Evolutionary conservation across 352 stramenopile species (phyloP), one percentile per base, ranked within the genome.

Genomic region (Pythium rishiriense): DNA sequence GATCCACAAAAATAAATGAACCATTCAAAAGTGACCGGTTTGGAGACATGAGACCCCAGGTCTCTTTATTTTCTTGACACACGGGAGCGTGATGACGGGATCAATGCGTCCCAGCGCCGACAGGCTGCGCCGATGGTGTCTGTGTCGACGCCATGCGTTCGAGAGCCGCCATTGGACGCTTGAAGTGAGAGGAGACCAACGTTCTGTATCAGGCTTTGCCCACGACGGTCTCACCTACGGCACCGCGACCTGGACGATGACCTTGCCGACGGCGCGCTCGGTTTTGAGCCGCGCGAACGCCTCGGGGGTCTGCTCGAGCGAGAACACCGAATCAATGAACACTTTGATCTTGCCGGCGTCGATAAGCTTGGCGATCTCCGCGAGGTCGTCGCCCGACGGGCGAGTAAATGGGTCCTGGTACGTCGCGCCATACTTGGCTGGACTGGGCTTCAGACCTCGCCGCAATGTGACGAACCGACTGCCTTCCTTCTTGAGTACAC

Each of bases 401-500:
- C 39, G 39, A n/a, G 7, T 15, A 46, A 46, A 46, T 15, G n/a
- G 7, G 7, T 7, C 39, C 7, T 15, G 8, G 7, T 15, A 15
- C 39, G 39, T 46, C 14, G 39, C 39, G 39, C 39, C 39, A 22
- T 46, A 46, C 39, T 46, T 46, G 39, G 7, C n/a, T 15, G 8
- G 7, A 15, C 4, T 22, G 7, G 39, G 39, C 39, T 7, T n/a
- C 6, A 37, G 6, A 11, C 6, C 6, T 37, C 17, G 50, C 8
- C 50, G 28, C n/a, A 57, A 29, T n/a, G 33, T 59, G 7, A 59
- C 52, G 52, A 59, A 43, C 5, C 29, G 51, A 37, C 29, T 31
- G 11, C 24, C 24, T 10, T 17, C 28, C 29, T 45, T 28, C n/a
- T 47, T 58, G n/a, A 43, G 46, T 42, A 82, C 61, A 24, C 66